These are phyloP conservation scores for Lentinula boryana DNA, from an alignment of 768 basidiomycete species.

Conservation along the genomic window DNA sequence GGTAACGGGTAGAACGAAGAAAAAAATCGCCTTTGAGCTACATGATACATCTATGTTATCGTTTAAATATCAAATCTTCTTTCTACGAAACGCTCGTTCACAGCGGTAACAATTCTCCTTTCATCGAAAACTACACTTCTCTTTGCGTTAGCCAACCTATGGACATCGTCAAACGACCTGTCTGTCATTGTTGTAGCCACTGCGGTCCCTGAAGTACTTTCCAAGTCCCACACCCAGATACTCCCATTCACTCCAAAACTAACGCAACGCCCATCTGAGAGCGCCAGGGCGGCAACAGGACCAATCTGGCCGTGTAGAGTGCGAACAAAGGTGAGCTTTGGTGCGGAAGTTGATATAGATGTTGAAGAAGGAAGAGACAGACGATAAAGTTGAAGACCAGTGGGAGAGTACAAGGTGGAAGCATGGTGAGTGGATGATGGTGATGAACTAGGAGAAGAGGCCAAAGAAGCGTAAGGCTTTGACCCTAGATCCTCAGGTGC, in stretches of 20 bases:
- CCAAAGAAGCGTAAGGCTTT: background rate
- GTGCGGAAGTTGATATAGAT: conserved; percentile 44
- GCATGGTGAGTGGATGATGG: conserved; percentile 22
- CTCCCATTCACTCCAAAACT: conserved; percentile 66
- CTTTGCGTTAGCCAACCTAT: conserved; percentile 19
- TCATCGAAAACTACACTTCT: conserved; percentile 67
- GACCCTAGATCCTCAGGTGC: conserved; percentile 46
- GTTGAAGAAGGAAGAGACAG: conserved; percentile 50
- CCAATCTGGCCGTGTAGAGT: conserved; percentile 66
- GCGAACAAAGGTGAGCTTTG: conserved; percentile 68
- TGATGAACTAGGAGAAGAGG: conserved; percentile 15
- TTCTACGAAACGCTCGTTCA: conserved; percentile 32
- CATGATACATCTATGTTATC: background rate
- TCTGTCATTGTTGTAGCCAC: conserved; percentile 25
- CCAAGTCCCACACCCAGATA: conserved; percentile 86
- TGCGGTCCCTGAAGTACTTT: conserved; percentile 43
- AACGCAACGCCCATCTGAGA: conserved; percentile 81
- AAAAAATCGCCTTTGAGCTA: too few species aligned
- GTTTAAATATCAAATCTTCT: conserved; percentile 54
- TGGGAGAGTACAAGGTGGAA: conserved; percentile 38
- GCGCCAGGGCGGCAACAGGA: conserved; percentile 57
- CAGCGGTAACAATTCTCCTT: conserved; percentile 56
- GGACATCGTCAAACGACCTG: conserved; percentile 8
- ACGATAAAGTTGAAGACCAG: conserved; percentile 69
- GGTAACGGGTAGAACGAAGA: too few species aligned